Percentiles rank a stretch among this genome's conserved stretches.
phyloP scores from a whole-genome alignment of 768 basidiomycete species.

The Pholiota conissans region DNA sequence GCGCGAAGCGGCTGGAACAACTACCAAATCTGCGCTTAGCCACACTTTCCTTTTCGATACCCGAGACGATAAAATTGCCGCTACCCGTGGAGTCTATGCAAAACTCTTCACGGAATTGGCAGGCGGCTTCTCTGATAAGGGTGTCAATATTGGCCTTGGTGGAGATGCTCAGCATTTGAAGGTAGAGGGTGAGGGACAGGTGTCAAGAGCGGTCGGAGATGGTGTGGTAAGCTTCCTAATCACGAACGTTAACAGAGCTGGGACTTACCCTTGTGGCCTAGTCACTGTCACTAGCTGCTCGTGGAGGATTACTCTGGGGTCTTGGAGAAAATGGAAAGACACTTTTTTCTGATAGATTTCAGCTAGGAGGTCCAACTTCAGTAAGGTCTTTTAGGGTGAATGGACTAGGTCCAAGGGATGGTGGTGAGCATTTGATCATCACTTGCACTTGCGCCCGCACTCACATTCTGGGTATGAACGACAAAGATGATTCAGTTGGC shows the following conservation, averaged over 20 bases:
- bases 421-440: conserved; percentile 42
- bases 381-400: conserved; percentile 78
- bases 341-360: conserved; percentile 84
- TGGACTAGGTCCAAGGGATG: conserved; percentile 76
- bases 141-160: conserved; percentile 39
- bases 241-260: neutral
- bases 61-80: conserved; percentile 66
- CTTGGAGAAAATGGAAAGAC: conserved; percentile 42
- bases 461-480: neutral
- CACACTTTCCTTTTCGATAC: conserved; percentile 79
- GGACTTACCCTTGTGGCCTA: conserved; percentile 25
- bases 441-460: no score
- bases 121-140: conserved; percentile 33
- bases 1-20: conserved; percentile 78
- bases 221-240: conserved; percentile 43
- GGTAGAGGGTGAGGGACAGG: conserved; percentile 61
- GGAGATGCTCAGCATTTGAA: conserved; percentile 82
- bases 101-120: conserved; percentile 72
- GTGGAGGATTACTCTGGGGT: conserved; percentile 70
- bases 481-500: conserved; percentile 82
- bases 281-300: conserved; percentile 74
- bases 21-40: conserved; percentile 79
- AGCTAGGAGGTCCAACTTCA: conserved; percentile 88
- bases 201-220: conserved; percentile 61
- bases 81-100: conserved; percentile 60